Base-by-base conservation (phyloP, 2,329 filamentous ascomycete genomes). In the Truncatella angustata region DNA sequence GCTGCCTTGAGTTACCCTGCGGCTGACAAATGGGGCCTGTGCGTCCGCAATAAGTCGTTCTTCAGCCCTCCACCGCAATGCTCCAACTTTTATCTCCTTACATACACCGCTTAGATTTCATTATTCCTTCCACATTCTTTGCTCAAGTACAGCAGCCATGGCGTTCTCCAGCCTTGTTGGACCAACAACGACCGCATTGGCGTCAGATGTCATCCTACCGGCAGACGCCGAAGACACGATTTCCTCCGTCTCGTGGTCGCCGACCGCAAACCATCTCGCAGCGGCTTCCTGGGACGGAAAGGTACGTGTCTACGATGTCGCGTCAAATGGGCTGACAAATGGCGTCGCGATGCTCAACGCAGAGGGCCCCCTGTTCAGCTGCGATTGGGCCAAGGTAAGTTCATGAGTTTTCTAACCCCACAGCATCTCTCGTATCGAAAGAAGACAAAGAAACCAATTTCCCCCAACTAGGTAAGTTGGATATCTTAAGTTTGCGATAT, bases 321-420 rank as follows among this genome's bases (percentile, higher is more conserved):
- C 59, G 28, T 49, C 52, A 23, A 42, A 55, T 46, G 56, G 54
- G 16, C 54, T 54, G 44, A 62, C 63, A 45, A 54, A 50, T 26
- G 60, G 55, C 39, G 57, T 61, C 39, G 58, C 65, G 12, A 36
- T 53, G 50, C 56, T 69, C 52, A 36, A 44, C 21, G 55, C 56
- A 46, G 60, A 62, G 5, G 57, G 56, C 44, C 68, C 68, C 11
- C 50, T 69, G 30, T 54, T 72, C 52, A 62, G 64, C 50, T 70
- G 67, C 58, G 62, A 70, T 61, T 71, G 69, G 63, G 63, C 61
- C 57, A 65, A 68, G 65, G 69, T 71, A 66, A 66, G 69, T 69
- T 34, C 26, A 49, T 56, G 54, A 54, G 16, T 39, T 52, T 57
- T 64, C 63, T 66, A 65, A 67, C 58, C 54, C 57, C 53, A 51